Conservation (phyloP, 768 basidiomycete species). For the Amanita jacksonii region DNA sequence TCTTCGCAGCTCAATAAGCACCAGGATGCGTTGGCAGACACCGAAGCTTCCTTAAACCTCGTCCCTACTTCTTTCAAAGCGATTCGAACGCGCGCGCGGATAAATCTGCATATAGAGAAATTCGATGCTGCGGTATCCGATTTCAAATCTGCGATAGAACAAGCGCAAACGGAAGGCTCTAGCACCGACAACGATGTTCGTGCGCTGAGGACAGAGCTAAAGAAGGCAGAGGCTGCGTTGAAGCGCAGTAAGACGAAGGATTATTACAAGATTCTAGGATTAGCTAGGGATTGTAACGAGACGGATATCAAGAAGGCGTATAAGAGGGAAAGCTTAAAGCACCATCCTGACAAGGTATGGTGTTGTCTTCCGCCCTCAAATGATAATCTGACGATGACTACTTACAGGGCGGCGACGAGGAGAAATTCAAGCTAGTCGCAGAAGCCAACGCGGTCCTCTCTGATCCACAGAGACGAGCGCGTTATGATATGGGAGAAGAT, state of each 20-base stretch:
- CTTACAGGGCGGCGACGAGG: slow-evolving; percentile 84
- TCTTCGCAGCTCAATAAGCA: slow-evolving; percentile 45
- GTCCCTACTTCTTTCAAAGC: slow-evolving; percentile 72
- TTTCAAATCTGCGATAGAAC: slow-evolving; percentile 73
- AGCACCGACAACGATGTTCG: slow-evolving; percentile 50
- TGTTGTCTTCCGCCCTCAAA: neutral
- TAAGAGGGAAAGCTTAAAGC: slow-evolving; percentile 74
- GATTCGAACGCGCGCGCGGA: slow-evolving; percentile 76
- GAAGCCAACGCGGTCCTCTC: slow-evolving; percentile 81
- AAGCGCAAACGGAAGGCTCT: slow-evolving; percentile 52
- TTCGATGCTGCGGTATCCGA: slow-evolving; percentile 65
- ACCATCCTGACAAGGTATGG: slow-evolving; percentile 75
- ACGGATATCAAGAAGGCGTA: slow-evolving; percentile 87
- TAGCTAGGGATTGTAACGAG: slow-evolving; percentile 53
- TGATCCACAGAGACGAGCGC: slow-evolving; percentile 58
- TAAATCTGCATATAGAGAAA: slow-evolving; percentile 63
- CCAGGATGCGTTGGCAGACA: slow-evolving; percentile 64
- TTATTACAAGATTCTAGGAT: slow-evolving; percentile 72
- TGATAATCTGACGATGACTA: too few species aligned
- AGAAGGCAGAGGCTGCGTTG: slow-evolving; percentile 72
- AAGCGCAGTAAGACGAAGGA: slow-evolving; percentile 89
- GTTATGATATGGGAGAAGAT: slow-evolving; percentile 79
- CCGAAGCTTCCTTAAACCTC: slow-evolving; percentile 55
- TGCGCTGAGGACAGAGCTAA: slow-evolving; percentile 54
- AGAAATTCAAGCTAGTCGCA: slow-evolving; percentile 86